Evolutionary conservation across 2,329 filamentous ascomycete genomes (phyloP).

Genomic region (Fusarium lateritium): DNA sequence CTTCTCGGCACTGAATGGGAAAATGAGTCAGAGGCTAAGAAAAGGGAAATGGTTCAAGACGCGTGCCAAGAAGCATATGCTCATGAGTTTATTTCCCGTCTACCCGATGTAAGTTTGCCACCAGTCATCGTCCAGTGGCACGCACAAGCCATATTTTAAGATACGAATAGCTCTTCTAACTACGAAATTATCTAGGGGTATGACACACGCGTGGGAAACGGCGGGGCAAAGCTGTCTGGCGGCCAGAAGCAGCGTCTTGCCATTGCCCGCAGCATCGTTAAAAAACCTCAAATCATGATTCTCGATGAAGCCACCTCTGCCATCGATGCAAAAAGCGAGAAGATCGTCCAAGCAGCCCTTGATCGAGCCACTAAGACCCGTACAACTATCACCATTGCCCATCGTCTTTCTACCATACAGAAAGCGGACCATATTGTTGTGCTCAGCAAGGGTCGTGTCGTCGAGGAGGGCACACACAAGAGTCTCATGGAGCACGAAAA

Average conservation of each 20-base stretch:
- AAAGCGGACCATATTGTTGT: slow-evolving; percentile 77
- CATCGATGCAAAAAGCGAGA: slow-evolving; percentile 55
- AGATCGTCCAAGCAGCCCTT: slow-evolving; percentile 61
- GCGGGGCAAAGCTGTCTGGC: slow-evolving; percentile 69
- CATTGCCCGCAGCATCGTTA: slow-evolving; percentile 67
- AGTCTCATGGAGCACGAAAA: slow-evolving; percentile 67
- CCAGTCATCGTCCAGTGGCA: slow-evolving; percentile 35
- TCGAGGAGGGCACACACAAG: slow-evolving; percentile 74
- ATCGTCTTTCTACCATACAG: slow-evolving; percentile 71
- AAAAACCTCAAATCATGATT: slow-evolving; percentile 72
- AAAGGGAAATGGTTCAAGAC: slow-evolving; percentile 58
- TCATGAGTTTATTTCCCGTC: slow-evolving; percentile 65
- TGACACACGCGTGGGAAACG: slow-evolving; percentile 65
- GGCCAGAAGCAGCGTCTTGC: slow-evolving; percentile 70
- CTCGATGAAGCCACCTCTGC: slow-evolving; percentile 77
- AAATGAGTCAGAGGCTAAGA: slow-evolving; percentile 56
- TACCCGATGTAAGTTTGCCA: slow-evolving; percentile 56
- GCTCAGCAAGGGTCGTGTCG: slow-evolving; percentile 69
- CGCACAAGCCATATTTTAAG: no score
- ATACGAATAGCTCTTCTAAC: not conserved
- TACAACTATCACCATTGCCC: slow-evolving; percentile 77
- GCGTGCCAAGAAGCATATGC: slow-evolving; percentile 67
- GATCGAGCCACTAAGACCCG: slow-evolving; percentile 56
- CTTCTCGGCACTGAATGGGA: slow-evolving; percentile 57
- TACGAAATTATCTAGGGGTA: slow-evolving; percentile 56